Conservation (phyloP, 2,329 filamentous ascomycete genomes). For the Fusarium sublunatum region DNA sequence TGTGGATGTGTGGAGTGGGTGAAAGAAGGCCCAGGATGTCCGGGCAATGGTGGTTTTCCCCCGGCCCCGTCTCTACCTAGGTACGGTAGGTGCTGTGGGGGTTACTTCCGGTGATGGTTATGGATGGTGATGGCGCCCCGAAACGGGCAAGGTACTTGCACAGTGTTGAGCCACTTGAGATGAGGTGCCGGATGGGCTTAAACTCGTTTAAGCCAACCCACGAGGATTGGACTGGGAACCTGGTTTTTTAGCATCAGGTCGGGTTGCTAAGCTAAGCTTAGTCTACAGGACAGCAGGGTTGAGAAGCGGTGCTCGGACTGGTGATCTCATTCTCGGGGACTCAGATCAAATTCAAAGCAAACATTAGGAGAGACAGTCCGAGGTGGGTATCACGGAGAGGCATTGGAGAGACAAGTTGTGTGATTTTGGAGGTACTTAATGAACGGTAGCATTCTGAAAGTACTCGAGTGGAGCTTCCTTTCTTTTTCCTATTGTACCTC, state of each 20-base stretch:
- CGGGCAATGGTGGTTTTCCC: slow-evolving; percentile 21
- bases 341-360: slow-evolving; percentile 1
- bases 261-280: slow-evolving; percentile 8
- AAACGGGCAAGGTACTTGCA: slow-evolving; percentile 12
- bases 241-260: slow-evolving; percentile 2
- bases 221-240: background rate
- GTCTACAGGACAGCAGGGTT: slow-evolving; percentile 5
- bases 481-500: too few species aligned
- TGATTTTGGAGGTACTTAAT: too few species aligned
- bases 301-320: too few species aligned
- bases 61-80: slow-evolving; percentile 1
- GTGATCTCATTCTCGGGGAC: background rate
- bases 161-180: slow-evolving; percentile 21
- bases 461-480: too few species aligned
- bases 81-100: slow-evolving; percentile 12
- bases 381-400: slow-evolving; percentile 22
- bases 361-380: background rate
- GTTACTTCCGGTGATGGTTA: slow-evolving; percentile 18
- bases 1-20: slow-evolving; percentile 32
- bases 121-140: slow-evolving; percentile 25
- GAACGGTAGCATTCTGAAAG: too few species aligned
- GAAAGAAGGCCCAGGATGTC: background rate
- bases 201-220: background rate
- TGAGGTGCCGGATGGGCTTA: slow-evolving; percentile 6
- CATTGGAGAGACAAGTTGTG: slow-evolving; percentile 12